These are phyloP conservation scores for Beauveria rudraprayagi DNA, from an alignment of 2,329 filamentous ascomycete species.

Conservation along the genomic window DNA sequence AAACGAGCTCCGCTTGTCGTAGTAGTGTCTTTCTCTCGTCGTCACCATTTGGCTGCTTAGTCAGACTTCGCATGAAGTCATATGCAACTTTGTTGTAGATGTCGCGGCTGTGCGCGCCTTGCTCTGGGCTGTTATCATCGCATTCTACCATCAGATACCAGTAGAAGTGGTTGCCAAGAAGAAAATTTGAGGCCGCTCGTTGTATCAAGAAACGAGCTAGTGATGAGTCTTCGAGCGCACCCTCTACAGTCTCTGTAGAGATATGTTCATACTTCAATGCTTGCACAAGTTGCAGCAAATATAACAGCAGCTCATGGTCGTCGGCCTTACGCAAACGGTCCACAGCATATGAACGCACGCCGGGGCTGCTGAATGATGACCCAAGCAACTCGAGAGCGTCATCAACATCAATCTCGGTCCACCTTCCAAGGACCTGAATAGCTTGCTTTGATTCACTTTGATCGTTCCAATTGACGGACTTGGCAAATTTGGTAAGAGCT, in stretches of 20 bases:
- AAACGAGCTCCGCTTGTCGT: conserved; percentile 82
- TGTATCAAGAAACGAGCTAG: conserved; percentile 83
- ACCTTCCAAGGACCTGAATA: conserved; percentile 80
- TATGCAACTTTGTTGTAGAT: conserved; percentile 91
- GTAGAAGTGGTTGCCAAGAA: conserved; percentile 88
- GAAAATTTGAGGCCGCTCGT: conserved; percentile 79
- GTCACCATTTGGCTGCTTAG: conserved; percentile 59
- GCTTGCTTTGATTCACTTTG: conserved; percentile 79
- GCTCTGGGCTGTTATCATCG: conserved; percentile 72
- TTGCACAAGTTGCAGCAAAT: conserved; percentile 89
- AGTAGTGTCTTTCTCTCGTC: conserved; percentile 69
- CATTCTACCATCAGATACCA: conserved; percentile 99
- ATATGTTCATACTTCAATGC: conserved; percentile 90
- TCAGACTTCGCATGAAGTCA: conserved; percentile 87
- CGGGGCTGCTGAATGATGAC: conserved; percentile 80
- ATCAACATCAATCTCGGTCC: conserved; percentile 95
- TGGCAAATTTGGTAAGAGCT: conserved; percentile 93
- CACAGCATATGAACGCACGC: conserved; percentile 87
- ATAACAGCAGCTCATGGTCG: conserved; percentile 83
- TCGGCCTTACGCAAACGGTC: conserved; percentile 85
- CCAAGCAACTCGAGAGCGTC: conserved; percentile 91
- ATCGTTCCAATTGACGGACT: conserved; percentile 92
- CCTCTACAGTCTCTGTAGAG: conserved; percentile 45
- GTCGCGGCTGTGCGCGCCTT: conserved; percentile 66
- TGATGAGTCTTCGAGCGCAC: conserved; percentile 67